Base-by-base conservation (phyloP, 2,329 filamentous ascomycete species). In the Cladosporium velox region DNA sequence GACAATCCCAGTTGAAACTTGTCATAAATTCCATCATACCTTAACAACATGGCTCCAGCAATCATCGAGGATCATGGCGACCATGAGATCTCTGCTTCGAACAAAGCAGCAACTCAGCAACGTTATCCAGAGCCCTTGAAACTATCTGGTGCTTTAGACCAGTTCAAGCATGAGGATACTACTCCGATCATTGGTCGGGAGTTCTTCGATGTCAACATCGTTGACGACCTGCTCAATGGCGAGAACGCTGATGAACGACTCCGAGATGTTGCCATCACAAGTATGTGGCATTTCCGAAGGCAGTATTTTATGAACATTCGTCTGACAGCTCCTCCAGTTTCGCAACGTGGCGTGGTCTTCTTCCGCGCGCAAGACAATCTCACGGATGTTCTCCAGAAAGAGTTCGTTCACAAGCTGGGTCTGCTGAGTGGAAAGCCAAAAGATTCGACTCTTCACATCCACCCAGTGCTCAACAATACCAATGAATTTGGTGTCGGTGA, bases 131-230 rank as follows among this genome's bases (percentile, higher is more conserved):
- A 60, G 51, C 65, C 67, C 28, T 44, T 68, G 35, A 52, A 60
- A 34, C 57, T 66, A 3, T 68, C 66, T 15, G 65, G 66, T 47
- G 64, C 69, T 44, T 54, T 68, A 3, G 81, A 87, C 47, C 66
- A 79, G 12, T 85, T 83, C 67, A 80, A 86, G 67, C 80, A 80
- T 2, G 86, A 87, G 65, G 87, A 90, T 35, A 77, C 85, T 4
- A 90, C 87, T 1, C 87, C 87, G 0, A 77, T 84, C 51, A 89
- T 90, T 65, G 88, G 88, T 4, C 82, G 82, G 7, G 88, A 90
- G 72, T 90, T 83, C 68, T 79, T 83, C n/a, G 82, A 81, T 15
- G 71, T 85, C 38, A 84, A 88, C 68, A 79, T 90, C 0, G 83
- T 83, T 6, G 87, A 91, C 38, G 87, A 91, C 47, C 84, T 85